Evolutionary conservation across 208 protist species (phyloP).

Genomic region (Angomonas ambiguus): DNA sequence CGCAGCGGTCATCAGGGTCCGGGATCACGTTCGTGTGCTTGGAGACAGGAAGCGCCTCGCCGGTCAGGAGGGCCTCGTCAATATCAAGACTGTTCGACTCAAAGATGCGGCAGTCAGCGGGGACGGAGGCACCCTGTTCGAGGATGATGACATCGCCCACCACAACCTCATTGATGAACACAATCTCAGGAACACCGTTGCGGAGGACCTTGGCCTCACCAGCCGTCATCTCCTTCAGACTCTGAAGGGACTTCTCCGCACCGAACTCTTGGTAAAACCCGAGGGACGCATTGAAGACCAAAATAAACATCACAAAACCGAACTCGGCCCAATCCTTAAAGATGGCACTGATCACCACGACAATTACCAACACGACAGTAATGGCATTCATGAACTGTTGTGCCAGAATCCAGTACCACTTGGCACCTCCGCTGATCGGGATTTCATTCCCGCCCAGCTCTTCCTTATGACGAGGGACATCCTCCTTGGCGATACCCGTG

Average conservation of each 20-base stretch:
- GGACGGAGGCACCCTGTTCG: constrained; percentile 87
- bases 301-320: constrained; percentile 74
- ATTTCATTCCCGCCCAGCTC: constrained; percentile 79
- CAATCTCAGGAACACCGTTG: constrained; percentile 75
- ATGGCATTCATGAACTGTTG: constrained; percentile 86
- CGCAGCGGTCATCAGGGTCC: constrained; percentile 59
- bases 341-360: constrained; percentile 72
- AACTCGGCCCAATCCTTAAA: constrained; percentile 88
- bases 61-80: constrained; percentile 93
- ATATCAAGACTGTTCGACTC: constrained; percentile 77
- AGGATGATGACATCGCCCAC: constrained; percentile 96
- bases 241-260: constrained; percentile 77
- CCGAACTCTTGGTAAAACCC: constrained; percentile 89
- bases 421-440: constrained; percentile 68
- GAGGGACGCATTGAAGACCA: constrained; percentile 84
- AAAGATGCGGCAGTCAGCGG: constrained; percentile 94
- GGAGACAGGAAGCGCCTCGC: constrained; percentile 81
- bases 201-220: constrained; percentile 89
- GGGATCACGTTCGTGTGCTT: constrained; percentile 81
- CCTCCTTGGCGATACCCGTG: constrained; percentile 35
- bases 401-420: constrained; percentile 55
- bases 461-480: constrained; percentile 47
- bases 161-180: constrained; percentile 93
- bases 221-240: constrained; percentile 83
- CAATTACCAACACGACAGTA: constrained; percentile 76